Conservation (phyloP, 768 basidiomycete species). For the Rhodosporidiobolus sp. region DNA sequence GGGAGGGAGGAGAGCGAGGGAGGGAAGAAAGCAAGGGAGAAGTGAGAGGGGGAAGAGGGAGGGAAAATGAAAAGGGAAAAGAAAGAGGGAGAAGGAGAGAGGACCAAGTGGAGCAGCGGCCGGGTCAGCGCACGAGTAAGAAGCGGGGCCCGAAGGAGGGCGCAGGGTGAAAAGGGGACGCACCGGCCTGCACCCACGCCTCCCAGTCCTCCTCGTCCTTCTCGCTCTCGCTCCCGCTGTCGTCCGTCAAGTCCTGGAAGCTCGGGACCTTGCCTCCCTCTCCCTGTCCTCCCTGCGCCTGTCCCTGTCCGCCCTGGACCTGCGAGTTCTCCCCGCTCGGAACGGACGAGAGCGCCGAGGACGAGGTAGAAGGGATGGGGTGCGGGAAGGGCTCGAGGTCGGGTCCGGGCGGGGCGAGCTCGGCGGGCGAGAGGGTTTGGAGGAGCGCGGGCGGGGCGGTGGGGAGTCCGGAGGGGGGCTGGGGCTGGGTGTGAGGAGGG, state of each 20-base stretch:
- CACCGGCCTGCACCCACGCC: slow-evolving; percentile 14
- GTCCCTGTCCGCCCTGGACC: background rate
- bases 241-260: slow-evolving; percentile 36
- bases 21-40: too few relatives aligned
- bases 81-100: background rate
- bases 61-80: background rate
- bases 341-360: too few relatives aligned
- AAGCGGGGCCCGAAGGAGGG: too few relatives aligned
- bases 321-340: background rate
- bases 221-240: slow-evolving; percentile 9
- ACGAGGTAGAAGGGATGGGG: background rate
- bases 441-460: too few relatives aligned
- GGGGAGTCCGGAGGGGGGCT: too few relatives aligned
- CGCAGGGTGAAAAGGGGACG: background rate
- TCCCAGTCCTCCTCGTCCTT: slow-evolving; percentile 24
- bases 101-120: too few relatives aligned
- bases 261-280: background rate
- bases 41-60: background rate
- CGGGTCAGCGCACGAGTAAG: too few relatives aligned
- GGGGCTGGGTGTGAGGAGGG: too few relatives aligned
- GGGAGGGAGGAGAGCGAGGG: background rate
- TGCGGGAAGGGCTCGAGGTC: slow-evolving; percentile 14
- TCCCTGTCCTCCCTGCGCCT: background rate
- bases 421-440: background rate
- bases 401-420: slow-evolving; percentile 14